phyloP scores from a whole-genome alignment of 2,329 filamentous ascomycete species.

The Paradendryphiella salina region DNA sequence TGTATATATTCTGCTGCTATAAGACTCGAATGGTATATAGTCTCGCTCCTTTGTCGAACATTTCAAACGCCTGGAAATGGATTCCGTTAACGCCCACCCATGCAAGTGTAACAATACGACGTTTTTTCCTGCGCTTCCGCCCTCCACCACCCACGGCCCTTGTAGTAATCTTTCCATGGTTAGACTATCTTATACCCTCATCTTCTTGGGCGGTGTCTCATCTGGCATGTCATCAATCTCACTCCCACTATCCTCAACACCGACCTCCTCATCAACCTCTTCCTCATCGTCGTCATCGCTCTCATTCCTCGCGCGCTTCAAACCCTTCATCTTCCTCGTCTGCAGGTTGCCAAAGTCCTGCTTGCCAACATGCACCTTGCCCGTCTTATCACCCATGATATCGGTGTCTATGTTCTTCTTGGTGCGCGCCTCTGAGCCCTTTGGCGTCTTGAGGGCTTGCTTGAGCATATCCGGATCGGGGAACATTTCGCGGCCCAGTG shows the following conservation, averaged over 20 bases:
- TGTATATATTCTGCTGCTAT: not conserved
- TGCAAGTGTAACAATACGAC: conserved; percentile 20
- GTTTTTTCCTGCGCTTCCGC: not conserved
- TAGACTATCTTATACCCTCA: conserved; percentile 28
- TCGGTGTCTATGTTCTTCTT: conserved; percentile 98
- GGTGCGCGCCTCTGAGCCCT: conserved; percentile 70
- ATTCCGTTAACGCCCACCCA: conserved; percentile 36
- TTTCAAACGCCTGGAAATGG: conserved; percentile 23
- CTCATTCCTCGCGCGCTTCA: conserved; percentile 72
- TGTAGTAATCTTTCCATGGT: not conserved
- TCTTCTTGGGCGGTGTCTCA: conserved; percentile 35
- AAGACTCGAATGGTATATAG: conserved; percentile 21
- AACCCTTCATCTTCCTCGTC: conserved; percentile 98
- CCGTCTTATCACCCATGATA: conserved; percentile 92
- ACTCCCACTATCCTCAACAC: conserved; percentile 27
- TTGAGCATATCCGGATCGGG: conserved; percentile 80
- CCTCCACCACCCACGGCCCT: no score
- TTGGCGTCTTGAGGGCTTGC: conserved; percentile 86
- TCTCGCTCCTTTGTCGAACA: conserved; percentile 13
- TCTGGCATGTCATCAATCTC: conserved; percentile 20
- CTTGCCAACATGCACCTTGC: conserved; percentile 85
- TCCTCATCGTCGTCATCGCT: conserved; percentile 6
- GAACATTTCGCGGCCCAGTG: conserved; percentile 77
- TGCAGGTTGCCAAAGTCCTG: conserved; percentile 87
- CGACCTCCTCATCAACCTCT: conserved; percentile 37